Percentiles rank a stretch among this genome's conserved stretches.
Conservation (phyloP, 805 yeast species). For the Suhomyces faveliae region DNA sequence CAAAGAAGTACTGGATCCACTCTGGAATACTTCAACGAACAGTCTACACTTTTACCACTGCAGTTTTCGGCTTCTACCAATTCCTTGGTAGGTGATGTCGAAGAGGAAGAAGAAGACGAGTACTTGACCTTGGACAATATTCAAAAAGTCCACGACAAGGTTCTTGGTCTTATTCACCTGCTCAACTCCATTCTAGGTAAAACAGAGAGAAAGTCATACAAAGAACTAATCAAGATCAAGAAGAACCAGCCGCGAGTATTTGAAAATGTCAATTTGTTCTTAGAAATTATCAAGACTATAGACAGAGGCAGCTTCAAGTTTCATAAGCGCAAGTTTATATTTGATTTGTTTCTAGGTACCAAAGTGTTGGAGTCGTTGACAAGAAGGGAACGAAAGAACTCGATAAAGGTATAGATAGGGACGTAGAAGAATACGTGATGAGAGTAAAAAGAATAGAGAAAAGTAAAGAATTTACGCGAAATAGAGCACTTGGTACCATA, state of each 20-base stretch:
- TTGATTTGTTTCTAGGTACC: slow-evolving; percentile 56
- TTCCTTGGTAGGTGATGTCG: slow-evolving; percentile 5
- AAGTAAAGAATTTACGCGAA: too few relatives aligned
- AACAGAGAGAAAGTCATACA: slow-evolving; percentile 55
- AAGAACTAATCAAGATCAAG: slow-evolving; percentile 56
- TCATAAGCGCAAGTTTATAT: slow-evolving; percentile 60
- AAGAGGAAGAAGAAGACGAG: slow-evolving; percentile 10
- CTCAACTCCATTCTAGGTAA: slow-evolving; percentile 43
- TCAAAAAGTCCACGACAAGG: slow-evolving; percentile 17
- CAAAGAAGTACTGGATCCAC: neutral
- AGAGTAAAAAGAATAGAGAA: too few relatives aligned
- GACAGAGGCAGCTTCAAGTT: slow-evolving; percentile 62
- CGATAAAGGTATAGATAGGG: neutral
- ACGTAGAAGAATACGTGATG: too few relatives aligned
- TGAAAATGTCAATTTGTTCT: slow-evolving; percentile 54
- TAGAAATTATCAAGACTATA: slow-evolving; percentile 48
- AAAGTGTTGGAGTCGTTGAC: slow-evolving; percentile 52
- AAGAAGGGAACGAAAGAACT: slow-evolving; percentile 40
- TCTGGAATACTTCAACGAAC: neutral
- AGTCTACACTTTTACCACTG: neutral
- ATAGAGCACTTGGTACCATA: too few relatives aligned
- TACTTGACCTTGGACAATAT: slow-evolving; percentile 2
- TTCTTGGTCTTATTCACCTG: slow-evolving; percentile 45
- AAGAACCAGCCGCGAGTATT: slow-evolving; percentile 50
- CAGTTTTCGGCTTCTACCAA: slow-evolving; percentile 1